A percentile compares a stretch with the other conserved stretches of the same genome.
Evolutionary conservation across 768 basidiomycete genomes (phyloP).

Genomic region (Amanita fuliginea): DNA sequence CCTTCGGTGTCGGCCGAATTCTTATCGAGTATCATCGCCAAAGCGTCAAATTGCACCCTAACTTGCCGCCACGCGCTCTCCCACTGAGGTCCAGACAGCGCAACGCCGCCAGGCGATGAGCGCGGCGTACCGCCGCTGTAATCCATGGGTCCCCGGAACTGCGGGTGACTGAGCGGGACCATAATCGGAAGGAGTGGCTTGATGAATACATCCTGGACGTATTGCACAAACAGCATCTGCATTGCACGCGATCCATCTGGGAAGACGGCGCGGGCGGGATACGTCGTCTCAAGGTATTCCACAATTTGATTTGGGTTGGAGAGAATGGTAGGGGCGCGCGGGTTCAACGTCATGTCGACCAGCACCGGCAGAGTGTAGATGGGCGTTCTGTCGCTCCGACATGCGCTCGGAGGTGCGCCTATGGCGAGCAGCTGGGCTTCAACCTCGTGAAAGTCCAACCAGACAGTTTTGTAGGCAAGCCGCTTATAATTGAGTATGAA

Average conservation of each 20-base stretch:
- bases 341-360: conserved; percentile 41
- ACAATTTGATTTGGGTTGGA: conserved; percentile 54
- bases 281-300: conserved; percentile 59
- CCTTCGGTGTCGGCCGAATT: conserved; percentile 55
- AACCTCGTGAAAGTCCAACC: conserved; percentile 63
- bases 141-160: conserved; percentile 22
- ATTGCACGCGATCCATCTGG: conserved; percentile 62
- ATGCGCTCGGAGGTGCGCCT: conserved; percentile 45
- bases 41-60: conserved; percentile 54
- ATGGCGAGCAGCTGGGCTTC: conserved; percentile 48
- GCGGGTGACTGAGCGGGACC: conserved; percentile 56
- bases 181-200: conserved; percentile 62
- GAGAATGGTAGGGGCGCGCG: conserved; percentile 36
- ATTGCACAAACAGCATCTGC: conserved; percentile 60
- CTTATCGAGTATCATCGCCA: conserved; percentile 58
- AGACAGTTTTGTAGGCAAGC: conserved; percentile 55
- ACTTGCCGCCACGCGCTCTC: conserved; percentile 59
- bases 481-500: conserved; percentile 73
- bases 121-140: conserved; percentile 1
- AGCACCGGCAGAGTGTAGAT: conserved; percentile 65
- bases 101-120: conserved; percentile 7
- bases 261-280: conserved; percentile 60
- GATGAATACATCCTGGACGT: conserved; percentile 52
- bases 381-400: conserved; percentile 44
- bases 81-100: conserved; percentile 30